These are phyloP conservation scores for Cynanchum wilfordii DNA, from an alignment of 257 asterid genomes.

Conservation along the genomic window DNA sequence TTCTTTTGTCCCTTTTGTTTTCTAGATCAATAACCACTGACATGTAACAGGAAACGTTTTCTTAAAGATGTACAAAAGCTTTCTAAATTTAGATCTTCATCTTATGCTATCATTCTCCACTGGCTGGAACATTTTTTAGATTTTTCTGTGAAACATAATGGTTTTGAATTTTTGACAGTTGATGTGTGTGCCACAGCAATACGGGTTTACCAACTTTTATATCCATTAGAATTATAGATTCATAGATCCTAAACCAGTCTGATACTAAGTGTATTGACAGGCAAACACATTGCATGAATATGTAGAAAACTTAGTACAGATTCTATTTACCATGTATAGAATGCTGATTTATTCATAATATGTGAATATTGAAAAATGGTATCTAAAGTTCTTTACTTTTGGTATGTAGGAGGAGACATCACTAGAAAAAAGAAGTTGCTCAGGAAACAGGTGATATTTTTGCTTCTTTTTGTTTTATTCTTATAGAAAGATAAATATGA, in stretches of 20 bases:
- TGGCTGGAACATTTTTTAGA: too few species aligned
- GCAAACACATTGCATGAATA: not conserved
- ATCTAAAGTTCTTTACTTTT: constrained; percentile 5
- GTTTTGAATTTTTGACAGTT: not conserved
- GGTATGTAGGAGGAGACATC: constrained; percentile 82
- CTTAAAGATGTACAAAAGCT: too few species aligned
- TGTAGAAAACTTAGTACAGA: not conserved
- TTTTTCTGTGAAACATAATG: not conserved
- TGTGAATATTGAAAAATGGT: not conserved
- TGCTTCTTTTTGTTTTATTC: not conserved
- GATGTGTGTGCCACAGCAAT: not conserved
- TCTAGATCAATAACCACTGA: too few species aligned
- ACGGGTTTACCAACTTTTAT: not conserved
- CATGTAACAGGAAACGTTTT: too few species aligned
- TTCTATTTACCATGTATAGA: not conserved
- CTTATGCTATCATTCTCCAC: too few species aligned
- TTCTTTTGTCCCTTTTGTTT: too few species aligned
- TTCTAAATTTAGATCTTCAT: too few species aligned
- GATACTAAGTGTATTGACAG: not conserved
- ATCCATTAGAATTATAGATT: not conserved
- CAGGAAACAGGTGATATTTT: constrained; percentile 61
- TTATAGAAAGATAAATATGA: not conserved
- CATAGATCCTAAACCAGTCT: not conserved
- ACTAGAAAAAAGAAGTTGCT: constrained; percentile 92
- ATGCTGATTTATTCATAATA: not conserved